Conservation (phyloP, 2,329 filamentous ascomycete genomes). For the Capronia coronata region DNA sequence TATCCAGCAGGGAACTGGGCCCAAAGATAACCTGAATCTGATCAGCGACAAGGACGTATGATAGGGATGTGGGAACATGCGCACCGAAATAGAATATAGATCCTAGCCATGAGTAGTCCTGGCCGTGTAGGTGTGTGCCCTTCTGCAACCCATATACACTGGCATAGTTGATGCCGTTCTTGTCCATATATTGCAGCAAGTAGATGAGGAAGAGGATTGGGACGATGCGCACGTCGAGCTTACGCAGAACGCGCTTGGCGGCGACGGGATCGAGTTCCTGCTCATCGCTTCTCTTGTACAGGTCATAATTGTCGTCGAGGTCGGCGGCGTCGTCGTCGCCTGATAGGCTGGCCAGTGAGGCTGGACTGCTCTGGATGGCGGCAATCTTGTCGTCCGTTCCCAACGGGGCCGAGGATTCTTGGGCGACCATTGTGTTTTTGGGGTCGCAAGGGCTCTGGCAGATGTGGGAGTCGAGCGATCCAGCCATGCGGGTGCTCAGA, state of each 20-base stretch:
- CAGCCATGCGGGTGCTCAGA: no score
- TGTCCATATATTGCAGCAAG: slow-evolving; percentile 26
- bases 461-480: no score
- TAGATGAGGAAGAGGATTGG: slow-evolving; percentile 25
- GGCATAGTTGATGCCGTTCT: slow-evolving; percentile 26
- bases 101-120: slow-evolving; percentile 45
- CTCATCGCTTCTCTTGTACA: slow-evolving; percentile 33
- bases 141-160: slow-evolving; percentile 43
- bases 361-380: slow-evolving; percentile 9
- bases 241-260: slow-evolving; percentile 20
- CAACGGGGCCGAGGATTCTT: neutral
- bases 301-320: slow-evolving; percentile 36
- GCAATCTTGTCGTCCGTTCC: slow-evolving; percentile 17
- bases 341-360: slow-evolving; percentile 4
- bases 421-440: neutral
- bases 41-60: neutral
- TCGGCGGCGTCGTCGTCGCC: slow-evolving; percentile 19
- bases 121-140: slow-evolving; percentile 36
- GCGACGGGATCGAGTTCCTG: slow-evolving; percentile 26
- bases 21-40: slow-evolving; percentile 37
- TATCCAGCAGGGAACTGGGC: slow-evolving; percentile 48
- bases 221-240: slow-evolving; percentile 22
- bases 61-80: neutral
- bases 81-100: slow-evolving; percentile 44
- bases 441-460: neutral